phyloP scores from a whole-genome alignment of 2,329 filamentous ascomycete genomes.

The Shiraia bambusicola region DNA sequence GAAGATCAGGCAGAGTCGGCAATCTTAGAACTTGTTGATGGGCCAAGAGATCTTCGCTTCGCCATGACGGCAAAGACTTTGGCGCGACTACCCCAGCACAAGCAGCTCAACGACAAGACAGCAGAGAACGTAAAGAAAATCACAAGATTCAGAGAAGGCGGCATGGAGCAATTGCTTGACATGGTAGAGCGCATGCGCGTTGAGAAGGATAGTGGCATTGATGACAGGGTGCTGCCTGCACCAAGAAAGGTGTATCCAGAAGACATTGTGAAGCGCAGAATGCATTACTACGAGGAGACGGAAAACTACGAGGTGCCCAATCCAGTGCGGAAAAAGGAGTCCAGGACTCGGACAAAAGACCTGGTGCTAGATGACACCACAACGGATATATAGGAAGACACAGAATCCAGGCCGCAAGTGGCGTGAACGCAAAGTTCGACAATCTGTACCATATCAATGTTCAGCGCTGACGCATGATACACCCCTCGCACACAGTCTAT shows the following conservation, averaged over 20 bases:
- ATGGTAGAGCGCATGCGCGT: constrained; percentile 51
- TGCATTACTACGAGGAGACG: constrained; percentile 32
- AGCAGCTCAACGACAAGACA: constrained; percentile 69
- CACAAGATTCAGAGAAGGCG: constrained; percentile 69
- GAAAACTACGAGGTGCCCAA: constrained; percentile 28
- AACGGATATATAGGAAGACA: no score
- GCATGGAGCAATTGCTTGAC: constrained; percentile 66
- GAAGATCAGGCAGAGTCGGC: constrained; percentile 85
- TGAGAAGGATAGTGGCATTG: constrained; percentile 25
- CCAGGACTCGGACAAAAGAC: not conserved
- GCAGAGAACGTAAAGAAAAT: constrained; percentile 80
- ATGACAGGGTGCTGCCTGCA: constrained; percentile 28
- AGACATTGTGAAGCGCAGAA: constrained; percentile 24
- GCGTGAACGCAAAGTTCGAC: no score
- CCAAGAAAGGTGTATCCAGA: constrained; percentile 38
- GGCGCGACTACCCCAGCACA: constrained; percentile 59
- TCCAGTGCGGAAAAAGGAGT: constrained; percentile 8
- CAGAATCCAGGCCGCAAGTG: no score
- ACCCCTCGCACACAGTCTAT: no score
- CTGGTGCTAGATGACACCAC: not conserved
- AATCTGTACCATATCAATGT: no score
- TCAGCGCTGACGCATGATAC: no score
- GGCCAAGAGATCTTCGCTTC: constrained; percentile 90
- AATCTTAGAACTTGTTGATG: constrained; percentile 93
- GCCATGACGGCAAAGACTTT: constrained; percentile 87